phyloP scores from a whole-genome alignment of 1,284 basidiomycete species.

The Cryptococcus sp. region DNA sequence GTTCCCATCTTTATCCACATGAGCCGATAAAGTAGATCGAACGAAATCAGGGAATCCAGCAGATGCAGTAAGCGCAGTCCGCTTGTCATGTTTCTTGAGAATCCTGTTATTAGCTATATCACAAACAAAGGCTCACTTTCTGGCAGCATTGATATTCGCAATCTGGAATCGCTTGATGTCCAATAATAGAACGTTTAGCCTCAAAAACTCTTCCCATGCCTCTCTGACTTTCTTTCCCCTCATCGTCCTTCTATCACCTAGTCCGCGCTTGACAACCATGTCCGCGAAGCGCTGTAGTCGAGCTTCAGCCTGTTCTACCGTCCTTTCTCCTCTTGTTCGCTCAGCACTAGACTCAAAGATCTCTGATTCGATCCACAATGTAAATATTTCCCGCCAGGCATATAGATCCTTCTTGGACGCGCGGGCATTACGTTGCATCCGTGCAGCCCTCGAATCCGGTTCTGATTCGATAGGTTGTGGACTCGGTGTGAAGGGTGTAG shows the following conservation, averaged over 20 bases:
- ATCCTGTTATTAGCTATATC: constrained; percentile 48
- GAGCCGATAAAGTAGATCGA: constrained; percentile 38
- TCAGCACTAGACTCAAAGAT: constrained; percentile 82
- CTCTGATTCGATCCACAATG: constrained; percentile 78
- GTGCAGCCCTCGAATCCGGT: constrained; percentile 48
- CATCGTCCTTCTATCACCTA: constrained; percentile 59
- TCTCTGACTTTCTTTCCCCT: constrained; percentile 60
- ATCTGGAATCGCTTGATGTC: constrained; percentile 84
- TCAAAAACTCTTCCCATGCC: constrained; percentile 73
- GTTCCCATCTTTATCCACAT: constrained; percentile 33
- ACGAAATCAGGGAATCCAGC: constrained; percentile 48
- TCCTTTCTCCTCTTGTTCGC: constrained; percentile 66
- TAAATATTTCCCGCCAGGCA: constrained; percentile 86
- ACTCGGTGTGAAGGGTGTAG: constrained; percentile 22
- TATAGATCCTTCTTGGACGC: constrained; percentile 63
- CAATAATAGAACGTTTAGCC: constrained; percentile 74
- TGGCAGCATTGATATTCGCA: constrained; percentile 81
- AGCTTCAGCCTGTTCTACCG: constrained; percentile 66
- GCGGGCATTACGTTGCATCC: constrained; percentile 45
- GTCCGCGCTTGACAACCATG: constrained; percentile 60
- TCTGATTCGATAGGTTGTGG: not conserved
- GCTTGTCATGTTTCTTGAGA: constrained; percentile 91
- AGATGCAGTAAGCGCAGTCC: constrained; percentile 55
- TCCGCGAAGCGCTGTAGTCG: constrained; percentile 67
- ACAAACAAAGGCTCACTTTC: constrained; percentile 52